Base-by-base conservation (phyloP, 2,329 filamentous ascomycete genomes). In the Pseudogymnoascus sp. region DNA sequence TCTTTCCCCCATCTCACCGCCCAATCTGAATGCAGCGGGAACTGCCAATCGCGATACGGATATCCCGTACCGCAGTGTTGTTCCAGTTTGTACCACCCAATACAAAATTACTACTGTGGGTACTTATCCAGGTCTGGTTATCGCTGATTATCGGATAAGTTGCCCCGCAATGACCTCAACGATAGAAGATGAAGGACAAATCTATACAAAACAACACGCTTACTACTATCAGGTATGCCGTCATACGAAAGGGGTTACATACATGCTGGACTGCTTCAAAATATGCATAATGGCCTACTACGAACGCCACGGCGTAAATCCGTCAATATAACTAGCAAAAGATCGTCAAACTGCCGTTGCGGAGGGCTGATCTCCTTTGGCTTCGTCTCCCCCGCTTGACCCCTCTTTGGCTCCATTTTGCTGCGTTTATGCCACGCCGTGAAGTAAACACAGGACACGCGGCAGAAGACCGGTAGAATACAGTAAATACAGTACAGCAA, bases 141-240 rank as follows among this genome's bases (percentile, higher is more conserved):
- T 23, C 21, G 21, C 21, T 23, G 4, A 12, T 28, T 49, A 49
- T 49, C 43, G 23, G 43, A 28, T 49, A 52, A 33, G 7, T 16
- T 52, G 45, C 45, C 45, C 45, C 45, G 45, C 45, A 52, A 52
- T 52, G 45, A 52, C 45, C 45, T 52, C 45, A 52, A 52, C 45
- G 25, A 33, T 52, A 31, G 43, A 52, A 52, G 16, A 25, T 12
- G 9, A 45, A 23, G 18, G 41, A 45, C 11, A 45, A n/a, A 14
- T 14, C 5, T 45, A 14, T 14, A 45, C 21, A 38, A 14, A 3
- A 14, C 12, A 37, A 12, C 12, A 41, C 38, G 21, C 4, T 7
- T 38, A 38, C 14, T n/a, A 41, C 3, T 23, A 28, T 11, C 23
- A 31, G 28, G 8, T 28, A 49, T 49, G 43, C 23, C 23, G 23